Evolutionary conservation across 2,329 filamentous ascomycete species (phyloP), one percentile per base, ranked within the genome.

Genomic region (Aspergillus ruber): DNA sequence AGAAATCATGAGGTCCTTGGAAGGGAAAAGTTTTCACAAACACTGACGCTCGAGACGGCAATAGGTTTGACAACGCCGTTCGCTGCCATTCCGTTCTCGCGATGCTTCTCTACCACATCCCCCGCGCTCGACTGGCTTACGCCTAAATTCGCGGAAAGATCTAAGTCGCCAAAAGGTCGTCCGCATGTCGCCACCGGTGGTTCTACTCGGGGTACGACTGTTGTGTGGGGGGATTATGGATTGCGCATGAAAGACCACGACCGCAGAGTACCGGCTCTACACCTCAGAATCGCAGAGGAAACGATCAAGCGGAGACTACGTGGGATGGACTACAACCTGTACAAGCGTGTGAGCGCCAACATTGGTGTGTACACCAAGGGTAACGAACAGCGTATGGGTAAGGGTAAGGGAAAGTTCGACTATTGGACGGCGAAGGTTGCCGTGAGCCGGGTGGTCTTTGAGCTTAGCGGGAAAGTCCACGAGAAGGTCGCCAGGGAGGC

Each of bases 341-440:
- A 95, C 74, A 95, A 89, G 74, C 82, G 93, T 53, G 85, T 97
- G 45, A 84, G 83, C 60, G 93, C 90, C 55, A 95, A 95, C 65
- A 86, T 97, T 56, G 93, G 91, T 65, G 94, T 98, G 18, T 98
- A 93, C 70, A 85, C 89, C 49, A 93, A 86, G 68, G 93, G 93
- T 49, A 98, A 97, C 63, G 93, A 98, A 74, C 86, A 89, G 68
- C 86, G 93, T 80, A 98, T 98, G 94, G 93, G 93, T 68, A 98
- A 97, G 73, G 93, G 93, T 72, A 98, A 98, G 69, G 93, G 93
- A 59, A 87, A 85, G 53, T 97, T 98, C 65, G 93, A 98, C 67
- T 88, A 95, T 65, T 98, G 93, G 93, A 90, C 91, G 4, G 82
- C 86, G 18, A 83, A 91, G 69, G 84, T 97, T 57, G 83, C 89